Base-by-base conservation (phyloP, 2,329 filamentous ascomycete species). In the Diaporthe aspalathi region DNA sequence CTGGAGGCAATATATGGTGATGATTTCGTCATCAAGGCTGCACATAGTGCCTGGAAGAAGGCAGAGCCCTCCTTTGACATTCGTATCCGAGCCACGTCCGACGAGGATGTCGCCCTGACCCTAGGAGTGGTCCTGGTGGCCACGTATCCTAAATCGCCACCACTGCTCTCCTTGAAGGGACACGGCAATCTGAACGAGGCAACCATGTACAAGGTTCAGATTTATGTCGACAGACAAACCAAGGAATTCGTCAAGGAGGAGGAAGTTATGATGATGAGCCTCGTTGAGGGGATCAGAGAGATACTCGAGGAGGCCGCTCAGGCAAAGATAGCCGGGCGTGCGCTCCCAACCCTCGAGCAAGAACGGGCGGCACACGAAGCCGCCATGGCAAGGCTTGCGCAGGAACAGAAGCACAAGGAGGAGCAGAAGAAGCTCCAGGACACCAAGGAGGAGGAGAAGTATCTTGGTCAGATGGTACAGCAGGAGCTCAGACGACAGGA, bases 1-100 rank as follows among this genome's bases (percentile, higher is more conserved):
- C 86, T 98, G 72, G 88, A 92, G 77, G 93, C 95, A 52, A 97
- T 98, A 63, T 98, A 96, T 79, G 92, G 91, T 75, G 94, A 97
- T 72, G 95, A 98, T 78, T 98, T 94, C 78, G 87, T 92, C 79
- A 89, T 94, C 76, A 89, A 92, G 77, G 88, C 89, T 65, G 88
- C 88, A 72, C 89, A 90, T 72, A 87, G 89, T 75, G 95, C 94
- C 50, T 98, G 95, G 95, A 94, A 97, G 89, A 94, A 94, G 89
- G 90, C 92, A 5, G 93, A 97, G 78, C 92, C 94, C 20, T 88
- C 90, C 0, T 97, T 98, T 80, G 93, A 93, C 75, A 90, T 98
- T 67, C 89, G 88, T 67, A 86, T 98, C 74, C 94, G 90, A 77
- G 88, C 94, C 12, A 90, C 90, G 5, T 91, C 90, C 0, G 92